Evolutionary conservation across 352 stramenopile genomes (phyloP), one percentile per base, ranked within the genome.

Genomic region (Peronospora belbahrii): DNA sequence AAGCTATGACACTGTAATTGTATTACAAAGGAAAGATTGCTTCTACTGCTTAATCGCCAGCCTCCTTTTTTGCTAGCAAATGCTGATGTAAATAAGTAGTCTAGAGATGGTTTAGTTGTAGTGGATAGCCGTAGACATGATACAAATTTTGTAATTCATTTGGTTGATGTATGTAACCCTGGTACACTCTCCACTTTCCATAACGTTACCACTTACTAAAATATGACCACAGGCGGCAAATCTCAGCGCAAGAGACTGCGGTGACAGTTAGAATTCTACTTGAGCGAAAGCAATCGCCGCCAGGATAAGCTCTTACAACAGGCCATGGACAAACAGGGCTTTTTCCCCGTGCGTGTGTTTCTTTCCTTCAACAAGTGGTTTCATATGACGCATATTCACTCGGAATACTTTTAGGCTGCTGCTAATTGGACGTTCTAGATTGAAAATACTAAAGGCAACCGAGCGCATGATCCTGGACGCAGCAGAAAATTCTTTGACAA

Each of bases 221-320:
- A n/a, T n/a, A 74, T 65, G 52, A 42, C 59, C 31, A 23, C 31
- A 15, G 56, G 36, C 39, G 62, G 52, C 61, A 82, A 85, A 67
- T 80, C 70, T 54, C 59, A 74, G 56, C 71, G 71, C 31, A 81
- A 82, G 70, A 70, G 70, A 22, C 65, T 90, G 31, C 73, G 87
- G 59, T 68, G 74, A 30, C 79, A 90, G 65, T 73, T 90, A 41
- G 75, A 90, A 68, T 88, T 90, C 53, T 88, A 88, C 33, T 43
- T 90, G 34, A 81, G 79, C 52, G 62, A 70, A 33, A 85, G 75
- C 56, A 90, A 88, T 52, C 52, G 88, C 31, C 71, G 75, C 4
- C 70, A 82, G 52, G 79, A 90, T 62, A 90, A 88, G 48, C 87
- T 87, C 51, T 48, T 90, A 46, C 74, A 80, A 51, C 69, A 88